These are phyloP conservation scores for Auricularia auricula-judae DNA, from an alignment of 768 basidiomycete genomes.

Conservation along the genomic window DNA sequence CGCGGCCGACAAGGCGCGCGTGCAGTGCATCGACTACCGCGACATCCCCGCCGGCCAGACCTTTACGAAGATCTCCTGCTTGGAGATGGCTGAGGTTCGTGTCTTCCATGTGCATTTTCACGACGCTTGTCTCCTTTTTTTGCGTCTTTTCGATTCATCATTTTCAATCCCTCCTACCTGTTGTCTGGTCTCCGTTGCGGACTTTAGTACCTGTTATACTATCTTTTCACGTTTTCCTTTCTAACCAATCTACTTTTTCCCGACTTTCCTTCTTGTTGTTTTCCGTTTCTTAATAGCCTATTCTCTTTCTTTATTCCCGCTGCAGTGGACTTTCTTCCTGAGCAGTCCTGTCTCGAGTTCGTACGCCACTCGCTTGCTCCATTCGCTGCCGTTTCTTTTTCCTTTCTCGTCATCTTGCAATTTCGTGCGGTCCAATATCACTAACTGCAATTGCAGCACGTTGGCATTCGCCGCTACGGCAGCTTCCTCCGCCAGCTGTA, in stretches of 20 bases:
- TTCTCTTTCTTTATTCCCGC: no score
- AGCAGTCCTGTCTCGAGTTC: no score
- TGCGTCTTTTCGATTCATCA: no score
- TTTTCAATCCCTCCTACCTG: no score
- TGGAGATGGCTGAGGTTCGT: slow-evolving; percentile 93
- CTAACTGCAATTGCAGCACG: slow-evolving; percentile 44
- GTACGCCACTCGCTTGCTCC: neutral
- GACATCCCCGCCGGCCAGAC: slow-evolving; percentile 67
- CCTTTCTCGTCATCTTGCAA: no score
- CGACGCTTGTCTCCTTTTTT: neutral
- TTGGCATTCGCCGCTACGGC: slow-evolving; percentile 87
- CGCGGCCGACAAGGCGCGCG: slow-evolving; percentile 63
- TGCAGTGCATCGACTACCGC: slow-evolving; percentile 87
- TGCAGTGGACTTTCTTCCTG: no score
- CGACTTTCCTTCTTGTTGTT: no score
- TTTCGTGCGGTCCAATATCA: neutral
- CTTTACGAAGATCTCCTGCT: slow-evolving; percentile 88
- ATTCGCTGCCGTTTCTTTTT: neutral
- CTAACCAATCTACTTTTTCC: no score
- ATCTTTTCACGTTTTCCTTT: no score
- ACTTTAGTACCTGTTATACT: no score
- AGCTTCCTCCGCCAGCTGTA: slow-evolving; percentile 88
- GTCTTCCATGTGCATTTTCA: slow-evolving; percentile 5
- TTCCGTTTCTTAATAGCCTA: no score
- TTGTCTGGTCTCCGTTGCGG: no score